Evolutionary conservation across 305 asterid species (phyloP), one percentile per base, ranked within the genome.

Genomic region (Ruellia speciosa): DNA sequence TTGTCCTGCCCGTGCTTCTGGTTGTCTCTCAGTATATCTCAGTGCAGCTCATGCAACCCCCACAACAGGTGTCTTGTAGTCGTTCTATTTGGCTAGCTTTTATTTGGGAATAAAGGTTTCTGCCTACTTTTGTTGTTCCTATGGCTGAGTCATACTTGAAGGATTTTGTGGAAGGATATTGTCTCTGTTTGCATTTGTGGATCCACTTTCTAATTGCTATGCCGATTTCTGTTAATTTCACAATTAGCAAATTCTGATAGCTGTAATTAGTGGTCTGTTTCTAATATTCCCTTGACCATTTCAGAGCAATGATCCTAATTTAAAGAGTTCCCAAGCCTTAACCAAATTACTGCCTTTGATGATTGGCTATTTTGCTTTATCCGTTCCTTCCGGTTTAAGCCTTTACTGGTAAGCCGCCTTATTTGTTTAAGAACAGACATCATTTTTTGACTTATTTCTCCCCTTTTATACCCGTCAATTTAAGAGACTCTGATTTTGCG

Each of bases 331-430:
- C 61, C 99, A 92, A 77, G 89, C 87, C 66, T 66, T 92, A 68
- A 84, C 97, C 67, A 86, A 82, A 68, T 75, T 92, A 60, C 83
- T 92, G 55, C 99, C 99, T 2, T 52, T 92, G 75, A 81, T 92
- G 97, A 81, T 92, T 66, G 99, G 99, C 46, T 92, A 92, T 66
- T 92, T 92, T 73, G 66, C 99, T 58, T 77, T 92, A 49, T 86
- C 97, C 11, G 99, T 92, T 74, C 99, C 99, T 63, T 92, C 99
- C 35, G 99, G 99, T 70, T 80, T 92, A 70, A 83, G 97, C 71
- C 87, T 92, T 62, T 92, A 92, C 66, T 92, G 99, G 99, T 90
- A 74, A 72, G 83, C 64, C 6, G 57, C 52, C 52, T 66, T 54
- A 46, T 14, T 60, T 20, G 8, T 17, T 63, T 58, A 1, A 24